Evolutionary conservation across 257 asterid species (phyloP), one percentile per base, ranked within the genome.

Genomic region (Plantago elongata): DNA sequence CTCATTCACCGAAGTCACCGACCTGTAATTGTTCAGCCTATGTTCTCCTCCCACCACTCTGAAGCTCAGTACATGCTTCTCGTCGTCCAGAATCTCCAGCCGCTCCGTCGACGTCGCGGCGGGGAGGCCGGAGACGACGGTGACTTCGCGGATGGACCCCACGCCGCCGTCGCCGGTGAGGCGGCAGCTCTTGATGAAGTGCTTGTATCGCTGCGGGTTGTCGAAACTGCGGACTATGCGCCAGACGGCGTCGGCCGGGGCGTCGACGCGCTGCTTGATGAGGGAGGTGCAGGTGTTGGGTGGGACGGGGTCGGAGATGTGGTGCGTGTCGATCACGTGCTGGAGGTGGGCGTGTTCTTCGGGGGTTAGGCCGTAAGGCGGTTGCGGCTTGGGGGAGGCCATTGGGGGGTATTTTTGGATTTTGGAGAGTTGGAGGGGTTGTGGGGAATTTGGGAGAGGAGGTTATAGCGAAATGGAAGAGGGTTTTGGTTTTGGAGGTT

Each of bases 31-130:
- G 7, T 72, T 82, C 34, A 82, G 47, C 29, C 88, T 54, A 15
- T 82, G 88, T 22, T 82, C 88, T 0, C 88, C 88, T 2, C 85
- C 88, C 3, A 82, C 78, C 0, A 76, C 88, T 51, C 79, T 50
- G 22, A 82, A 82, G 45, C 88, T 79, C 61, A 82, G 44, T 2
- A 82, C 70, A 40, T 70, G 79, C 14, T 69, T 76, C 5, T 69
- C 76, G 9, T 82, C 88, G 13, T 79, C 85, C 51, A 82, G 44
- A 18, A 82, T 76, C 73, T 82, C 85, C 9, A 82, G 64, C 45
- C 79, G 72, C 29, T 82, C 88, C 1, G 85, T 82, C 52, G 83
- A 76, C 11, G 85, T 79, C 0, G 88, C 77, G 0, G 88, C 88
- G 3, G 88, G 88, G 9, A 82, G 72, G 2, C 88, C 88, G 0